phyloP scores from a whole-genome alignment of 306 rosid species.

The Quercus glauca region DNA sequence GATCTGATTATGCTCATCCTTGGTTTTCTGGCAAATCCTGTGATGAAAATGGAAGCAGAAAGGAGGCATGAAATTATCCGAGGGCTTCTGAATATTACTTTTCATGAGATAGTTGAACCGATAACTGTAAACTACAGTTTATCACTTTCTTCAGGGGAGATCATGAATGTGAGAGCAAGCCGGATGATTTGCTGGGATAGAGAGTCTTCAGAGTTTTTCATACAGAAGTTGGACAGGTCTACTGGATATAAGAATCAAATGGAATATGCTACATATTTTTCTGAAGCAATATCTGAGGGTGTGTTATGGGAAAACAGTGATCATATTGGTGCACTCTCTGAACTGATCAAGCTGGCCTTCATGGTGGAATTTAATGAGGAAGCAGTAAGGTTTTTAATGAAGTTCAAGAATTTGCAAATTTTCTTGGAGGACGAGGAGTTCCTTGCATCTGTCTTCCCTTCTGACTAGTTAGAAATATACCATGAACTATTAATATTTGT shows the following conservation, averaged over 20 bases:
- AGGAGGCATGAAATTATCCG: conserved; percentile 54
- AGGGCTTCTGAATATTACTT: conserved; percentile 38
- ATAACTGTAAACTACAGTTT: conserved; percentile 43
- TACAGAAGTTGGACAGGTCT: conserved; percentile 31
- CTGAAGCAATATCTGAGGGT: conserved; percentile 55
- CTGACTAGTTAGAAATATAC: conserved; percentile 9
- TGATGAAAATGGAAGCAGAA: conserved; percentile 44
- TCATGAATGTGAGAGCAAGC: conserved; percentile 25
- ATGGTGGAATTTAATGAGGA: conserved; percentile 51
- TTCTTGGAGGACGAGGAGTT: conserved; percentile 62
- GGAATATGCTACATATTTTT: conserved; percentile 54
- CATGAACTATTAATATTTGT: not conserved
- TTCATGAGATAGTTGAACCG: conserved; percentile 39
- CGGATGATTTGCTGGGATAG: conserved; percentile 49
- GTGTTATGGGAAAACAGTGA: conserved; percentile 51
- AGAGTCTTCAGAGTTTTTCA: conserved; percentile 32
- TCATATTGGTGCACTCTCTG: conserved; percentile 44
- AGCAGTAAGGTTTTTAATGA: conserved; percentile 54
- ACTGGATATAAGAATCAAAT: conserved; percentile 27
- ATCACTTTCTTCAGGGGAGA: conserved; percentile 31
- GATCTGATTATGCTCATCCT: conserved; percentile 56
- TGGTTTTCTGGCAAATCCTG: conserved; percentile 59
- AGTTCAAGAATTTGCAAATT: conserved; percentile 58
- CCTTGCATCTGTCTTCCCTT: conserved; percentile 39
- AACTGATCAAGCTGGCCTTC: conserved; percentile 59